Evolutionary conservation across 2,329 filamentous ascomycete species (phyloP).

Genomic region (Orbilia brochopaga): DNA sequence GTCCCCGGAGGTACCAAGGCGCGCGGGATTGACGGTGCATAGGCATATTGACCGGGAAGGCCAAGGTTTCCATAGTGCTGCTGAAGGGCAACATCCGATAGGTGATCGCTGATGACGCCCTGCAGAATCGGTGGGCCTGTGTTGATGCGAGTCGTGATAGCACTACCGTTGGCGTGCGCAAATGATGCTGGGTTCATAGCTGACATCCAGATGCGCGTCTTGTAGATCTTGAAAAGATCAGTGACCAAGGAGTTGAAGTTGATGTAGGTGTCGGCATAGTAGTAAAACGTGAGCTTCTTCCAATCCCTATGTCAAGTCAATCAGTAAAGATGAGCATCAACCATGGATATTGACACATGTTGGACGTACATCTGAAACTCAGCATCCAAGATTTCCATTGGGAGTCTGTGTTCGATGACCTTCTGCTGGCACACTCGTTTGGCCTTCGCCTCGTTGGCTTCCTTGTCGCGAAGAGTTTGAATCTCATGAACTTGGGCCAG

Average conservation of each 20-base stretch:
- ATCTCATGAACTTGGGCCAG: slow-evolving; percentile 92
- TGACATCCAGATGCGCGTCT: slow-evolving; percentile 99
- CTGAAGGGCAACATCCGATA: slow-evolving; percentile 41
- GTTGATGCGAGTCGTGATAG: slow-evolving; percentile 26
- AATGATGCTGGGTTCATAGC: slow-evolving; percentile 98
- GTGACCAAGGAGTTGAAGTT: slow-evolving; percentile 98
- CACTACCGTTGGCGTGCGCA: slow-evolving; percentile 69
- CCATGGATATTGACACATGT: neutral
- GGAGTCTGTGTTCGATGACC: slow-evolving; percentile 88
- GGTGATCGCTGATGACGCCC: slow-evolving; percentile 46
- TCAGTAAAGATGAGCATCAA: slow-evolving; percentile 14
- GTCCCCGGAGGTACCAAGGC: slow-evolving; percentile 47
- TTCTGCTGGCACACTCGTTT: slow-evolving; percentile 97
- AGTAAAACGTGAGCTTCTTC: slow-evolving; percentile 99
- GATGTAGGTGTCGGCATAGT: slow-evolving; percentile 97
- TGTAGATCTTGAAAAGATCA: slow-evolving; percentile 98
- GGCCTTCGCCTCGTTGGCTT: slow-evolving; percentile 95
- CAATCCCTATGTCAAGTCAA: slow-evolving; percentile 72
- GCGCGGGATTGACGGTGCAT: slow-evolving; percentile 44
- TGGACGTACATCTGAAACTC: slow-evolving; percentile 92
- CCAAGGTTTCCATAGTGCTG: slow-evolving; percentile 47
- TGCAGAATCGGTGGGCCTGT: slow-evolving; percentile 45
- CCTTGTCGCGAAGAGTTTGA: slow-evolving; percentile 86
- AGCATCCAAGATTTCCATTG: slow-evolving; percentile 98
- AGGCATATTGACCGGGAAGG: slow-evolving; percentile 30